Percentiles rank a stretch among this genome's conserved stretches.
Conservation (phyloP, 441 rosid species). For the Adansonia grandidieri region DNA sequence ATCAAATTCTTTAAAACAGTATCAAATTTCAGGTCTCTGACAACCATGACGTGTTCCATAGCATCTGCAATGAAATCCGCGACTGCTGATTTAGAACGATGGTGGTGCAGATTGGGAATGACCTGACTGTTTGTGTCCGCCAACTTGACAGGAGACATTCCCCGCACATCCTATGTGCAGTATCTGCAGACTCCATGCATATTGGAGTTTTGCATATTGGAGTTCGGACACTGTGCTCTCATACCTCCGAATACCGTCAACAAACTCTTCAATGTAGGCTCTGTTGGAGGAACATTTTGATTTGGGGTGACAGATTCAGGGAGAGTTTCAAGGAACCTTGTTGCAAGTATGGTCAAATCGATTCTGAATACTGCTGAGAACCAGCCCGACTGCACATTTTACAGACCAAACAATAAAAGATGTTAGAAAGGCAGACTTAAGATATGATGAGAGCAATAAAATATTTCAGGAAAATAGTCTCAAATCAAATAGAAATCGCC, state of each 20-base stretch:
- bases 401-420: not conserved
- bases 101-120: constrained; percentile 58
- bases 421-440: not conserved
- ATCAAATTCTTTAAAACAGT: no score
- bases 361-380: constrained; percentile 46
- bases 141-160: constrained; percentile 74
- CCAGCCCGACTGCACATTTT: constrained; percentile 43
- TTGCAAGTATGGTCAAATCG: constrained; percentile 63
- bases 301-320: constrained; percentile 35
- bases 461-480: not conserved
- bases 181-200: constrained; percentile 70
- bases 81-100: no score
- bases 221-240: constrained; percentile 47
- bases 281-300: constrained; percentile 42
- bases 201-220: constrained; percentile 46
- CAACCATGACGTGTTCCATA: no score
- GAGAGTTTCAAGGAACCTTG: constrained; percentile 56
- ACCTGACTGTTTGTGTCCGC: constrained; percentile 50
- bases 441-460: not conserved
- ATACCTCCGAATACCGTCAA: constrained; percentile 53
- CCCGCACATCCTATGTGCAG: constrained; percentile 73
- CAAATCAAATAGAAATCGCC: constrained; percentile 46
- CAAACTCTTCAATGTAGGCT: constrained; percentile 61
- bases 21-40: no score
- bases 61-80: no score